Evolutionary conservation across 192 early-diverging fungal species (phyloP), one percentile per base, ranked within the genome.

Genomic region (Coemansia sp.): DNA sequence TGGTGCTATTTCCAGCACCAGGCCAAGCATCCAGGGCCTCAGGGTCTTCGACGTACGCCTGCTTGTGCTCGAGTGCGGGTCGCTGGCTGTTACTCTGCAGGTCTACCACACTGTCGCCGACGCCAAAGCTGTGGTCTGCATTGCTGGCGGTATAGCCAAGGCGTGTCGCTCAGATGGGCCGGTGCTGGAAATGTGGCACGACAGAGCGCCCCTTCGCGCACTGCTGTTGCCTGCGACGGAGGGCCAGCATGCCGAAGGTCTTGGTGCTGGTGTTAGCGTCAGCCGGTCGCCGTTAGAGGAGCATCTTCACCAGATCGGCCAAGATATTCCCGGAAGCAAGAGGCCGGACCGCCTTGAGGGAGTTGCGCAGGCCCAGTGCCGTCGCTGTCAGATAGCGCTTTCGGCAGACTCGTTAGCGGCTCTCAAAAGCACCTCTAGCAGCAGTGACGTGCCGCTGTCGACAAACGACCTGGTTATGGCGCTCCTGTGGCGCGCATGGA

Each of bases 401-500:
- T n/a, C n/a, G n/a, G n/a, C n/a, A n/a, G n/a, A n/a, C n/a, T n/a
- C n/a, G n/a, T n/a, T n/a, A n/a, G n/a, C n/a, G n/a, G n/a, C n/a
- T n/a, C n/a, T n/a, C n/a, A n/a, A n/a, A n/a, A n/a, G n/a, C n/a
- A n/a, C n/a, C n/a, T n/a, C n/a, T n/a, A n/a, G n/a, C n/a, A 19
- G 28, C 13, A 14, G 24, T 5, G 29, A 7, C 11, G 15, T 17
- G 0, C 24, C 18, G 11, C 52, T 42, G 24, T 45, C 53, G 11
- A 36, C 59, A 4, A 69, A 62, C 40, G 10, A 40, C 5, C 45
- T 58, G 27, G 48, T 54, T 13, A 36, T 69, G 45, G 58, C 67
- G 6, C 18, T 62, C 34, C n/a, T 69, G 4, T 69, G 67, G 67
- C 67, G 67, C 34, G 25, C 59, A 4, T 62, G 60, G 50, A 44